Conservation (phyloP, 495 filamentous ascomycete species). For the Terfezia claveryi region DNA sequence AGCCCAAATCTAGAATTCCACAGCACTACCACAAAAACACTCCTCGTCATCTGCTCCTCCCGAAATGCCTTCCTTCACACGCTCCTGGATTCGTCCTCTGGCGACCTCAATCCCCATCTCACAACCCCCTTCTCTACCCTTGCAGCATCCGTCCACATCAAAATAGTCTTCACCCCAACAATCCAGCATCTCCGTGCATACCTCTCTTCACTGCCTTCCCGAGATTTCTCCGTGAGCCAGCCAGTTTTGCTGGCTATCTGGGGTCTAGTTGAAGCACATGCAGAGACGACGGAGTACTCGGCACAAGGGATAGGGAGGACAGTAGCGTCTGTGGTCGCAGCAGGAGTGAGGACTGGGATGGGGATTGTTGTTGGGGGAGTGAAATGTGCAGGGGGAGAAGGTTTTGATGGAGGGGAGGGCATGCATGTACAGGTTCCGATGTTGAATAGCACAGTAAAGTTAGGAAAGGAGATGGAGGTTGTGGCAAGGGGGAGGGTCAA, state of each 20-base stretch:
- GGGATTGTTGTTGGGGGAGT: not conserved
- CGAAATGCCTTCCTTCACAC: not conserved
- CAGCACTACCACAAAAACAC: not conserved
- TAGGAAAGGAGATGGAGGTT: not conserved
- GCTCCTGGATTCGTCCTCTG: not conserved
- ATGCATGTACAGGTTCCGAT: not conserved
- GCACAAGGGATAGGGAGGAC: not conserved
- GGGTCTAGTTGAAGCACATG: not conserved
- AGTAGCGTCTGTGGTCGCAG: not conserved
- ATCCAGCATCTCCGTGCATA: not conserved
- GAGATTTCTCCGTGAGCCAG: not conserved
- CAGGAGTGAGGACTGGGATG: not conserved
- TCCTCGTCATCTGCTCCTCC: not conserved
- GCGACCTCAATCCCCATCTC: not conserved
- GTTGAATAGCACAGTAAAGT: not conserved
- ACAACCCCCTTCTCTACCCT: not conserved
- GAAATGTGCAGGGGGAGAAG: not conserved
- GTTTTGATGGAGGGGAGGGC: not conserved
- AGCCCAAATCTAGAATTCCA: not conserved
- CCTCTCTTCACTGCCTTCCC: not conserved
- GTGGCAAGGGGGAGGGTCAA: not conserved
- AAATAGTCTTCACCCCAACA: not conserved
- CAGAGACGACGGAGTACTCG: not conserved
- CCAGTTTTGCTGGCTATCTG: not conserved
- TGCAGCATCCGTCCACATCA: not conserved